Percentiles rank a stretch among this genome's conserved stretches.
phyloP scores from a whole-genome alignment of 2,329 filamentous ascomycete species.

The Xylariaceae sp. region DNA sequence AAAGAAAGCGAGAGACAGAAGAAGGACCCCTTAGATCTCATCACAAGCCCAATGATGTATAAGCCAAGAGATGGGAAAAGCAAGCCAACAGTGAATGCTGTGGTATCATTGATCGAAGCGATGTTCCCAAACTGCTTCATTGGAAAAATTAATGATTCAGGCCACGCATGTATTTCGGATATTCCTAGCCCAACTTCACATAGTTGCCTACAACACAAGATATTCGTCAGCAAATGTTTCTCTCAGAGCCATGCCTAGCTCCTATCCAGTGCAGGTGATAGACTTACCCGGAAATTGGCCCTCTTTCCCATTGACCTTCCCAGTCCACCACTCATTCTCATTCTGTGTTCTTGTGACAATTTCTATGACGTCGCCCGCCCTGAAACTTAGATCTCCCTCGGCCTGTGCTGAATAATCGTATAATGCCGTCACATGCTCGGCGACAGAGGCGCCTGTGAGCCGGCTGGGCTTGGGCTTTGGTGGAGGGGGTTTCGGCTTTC shows the following conservation, averaged over 20 bases:
- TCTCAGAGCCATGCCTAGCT: neutral
- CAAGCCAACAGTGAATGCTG: too few relatives aligned
- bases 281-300: slow-evolving; percentile 90
- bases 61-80: too few relatives aligned
- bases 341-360: slow-evolving; percentile 80
- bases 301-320: slow-evolving; percentile 70
- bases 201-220: slow-evolving; percentile 46
- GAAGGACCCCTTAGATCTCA: too few relatives aligned
- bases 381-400: slow-evolving; percentile 89
- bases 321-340: slow-evolving; percentile 96
- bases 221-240: slow-evolving; percentile 30
- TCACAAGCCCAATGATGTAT: too few relatives aligned
- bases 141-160: too few relatives aligned
- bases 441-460: slow-evolving; percentile 60
- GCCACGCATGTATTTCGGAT: too few relatives aligned
- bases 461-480: slow-evolving; percentile 69
- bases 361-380: slow-evolving; percentile 83
- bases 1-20: too few relatives aligned
- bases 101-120: neutral
- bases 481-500: slow-evolving; percentile 69
- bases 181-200: slow-evolving; percentile 40
- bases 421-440: slow-evolving; percentile 81
- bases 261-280: neutral
- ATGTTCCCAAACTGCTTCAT: slow-evolving; percentile 4
- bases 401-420: slow-evolving; percentile 97